These are phyloP conservation scores for Bryum argenteum DNA, from an alignment of 225 moss, liverwort and hornwort species.

Conservation along the genomic window DNA sequence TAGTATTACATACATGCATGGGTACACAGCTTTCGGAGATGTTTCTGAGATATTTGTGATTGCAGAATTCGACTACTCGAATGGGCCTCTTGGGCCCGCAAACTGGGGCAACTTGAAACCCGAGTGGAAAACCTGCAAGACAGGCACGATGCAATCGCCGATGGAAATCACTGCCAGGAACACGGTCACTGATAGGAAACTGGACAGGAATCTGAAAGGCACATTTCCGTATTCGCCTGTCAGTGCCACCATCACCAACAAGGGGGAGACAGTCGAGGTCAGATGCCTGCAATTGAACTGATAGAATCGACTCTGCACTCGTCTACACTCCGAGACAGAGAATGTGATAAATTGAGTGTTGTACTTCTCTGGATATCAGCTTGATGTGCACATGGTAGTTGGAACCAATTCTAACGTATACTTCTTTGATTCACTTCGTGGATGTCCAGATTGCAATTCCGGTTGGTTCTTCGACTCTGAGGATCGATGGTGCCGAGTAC, in stretches of 20 bases:
- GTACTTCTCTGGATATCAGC: no score
- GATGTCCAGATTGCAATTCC: conserved; percentile 16
- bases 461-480: conserved; percentile 8
- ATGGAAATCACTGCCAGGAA: conserved; percentile 15
- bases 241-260: conserved; percentile 22
- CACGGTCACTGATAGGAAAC: background rate
- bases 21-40: no score
- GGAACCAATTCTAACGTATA: conserved; percentile 12
- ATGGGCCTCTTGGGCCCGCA: conserved; percentile 26
- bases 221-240: background rate
- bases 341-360: no score
- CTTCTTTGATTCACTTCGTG: background rate
- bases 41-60: no score
- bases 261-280: conserved; percentile 25
- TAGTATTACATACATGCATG: no score
- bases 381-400: background rate
- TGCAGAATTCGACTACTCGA: conserved; percentile 29
- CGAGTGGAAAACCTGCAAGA: conserved; percentile 27
- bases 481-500: conserved; percentile 27
- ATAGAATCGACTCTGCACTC: no score
- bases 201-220: background rate
- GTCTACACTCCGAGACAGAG: no score
- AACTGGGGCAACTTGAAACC: conserved; percentile 31
- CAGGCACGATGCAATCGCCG: conserved; percentile 32
- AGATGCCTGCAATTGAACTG: background rate